Conservation (phyloP, 2,329 filamentous ascomycete species). For the Fusarium pininemorale region DNA sequence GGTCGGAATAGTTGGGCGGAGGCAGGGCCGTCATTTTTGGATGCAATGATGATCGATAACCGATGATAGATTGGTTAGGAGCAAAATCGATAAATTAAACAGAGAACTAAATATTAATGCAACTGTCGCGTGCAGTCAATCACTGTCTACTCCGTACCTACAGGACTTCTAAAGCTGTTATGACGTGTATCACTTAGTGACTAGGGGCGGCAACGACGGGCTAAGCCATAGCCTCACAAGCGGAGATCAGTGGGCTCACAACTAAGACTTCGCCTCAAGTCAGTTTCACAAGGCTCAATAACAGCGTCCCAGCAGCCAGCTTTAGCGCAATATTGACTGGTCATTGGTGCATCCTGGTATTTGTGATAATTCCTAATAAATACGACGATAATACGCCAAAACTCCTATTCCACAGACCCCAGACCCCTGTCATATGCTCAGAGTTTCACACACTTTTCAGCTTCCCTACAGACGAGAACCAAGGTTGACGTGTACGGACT, state of each 20-base stretch:
- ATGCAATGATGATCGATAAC: not conserved
- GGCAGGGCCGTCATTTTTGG: constrained; percentile 25
- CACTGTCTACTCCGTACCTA: not conserved
- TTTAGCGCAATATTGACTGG: not conserved
- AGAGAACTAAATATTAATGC: not conserved
- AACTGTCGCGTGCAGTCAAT: constrained; percentile 20
- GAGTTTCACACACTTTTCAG: not conserved
- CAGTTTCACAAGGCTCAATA: not conserved
- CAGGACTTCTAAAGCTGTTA: constrained; percentile 1
- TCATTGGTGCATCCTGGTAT: constrained; percentile 12
- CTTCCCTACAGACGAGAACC: constrained; percentile 34
- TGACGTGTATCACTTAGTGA: constrained; percentile 26
- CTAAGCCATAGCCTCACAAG: constrained; percentile 7
- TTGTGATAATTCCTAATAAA: not conserved
- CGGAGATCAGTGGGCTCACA: not conserved
- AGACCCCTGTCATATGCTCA: not conserved
- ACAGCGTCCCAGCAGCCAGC: not conserved
- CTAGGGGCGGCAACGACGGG: not conserved
- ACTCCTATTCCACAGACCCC: constrained; percentile 9
- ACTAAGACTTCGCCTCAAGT: constrained; percentile 8
- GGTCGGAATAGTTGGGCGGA: constrained; percentile 11
- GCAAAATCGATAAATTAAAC: not conserved
- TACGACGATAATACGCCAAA: constrained; percentile 25
- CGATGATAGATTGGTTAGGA: not conserved
- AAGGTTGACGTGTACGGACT: constrained; percentile 42